These are phyloP conservation scores for Aspergillus brunneoviolaceus DNA, from an alignment of 2,329 filamentous ascomycete species.

Conservation along the genomic window DNA sequence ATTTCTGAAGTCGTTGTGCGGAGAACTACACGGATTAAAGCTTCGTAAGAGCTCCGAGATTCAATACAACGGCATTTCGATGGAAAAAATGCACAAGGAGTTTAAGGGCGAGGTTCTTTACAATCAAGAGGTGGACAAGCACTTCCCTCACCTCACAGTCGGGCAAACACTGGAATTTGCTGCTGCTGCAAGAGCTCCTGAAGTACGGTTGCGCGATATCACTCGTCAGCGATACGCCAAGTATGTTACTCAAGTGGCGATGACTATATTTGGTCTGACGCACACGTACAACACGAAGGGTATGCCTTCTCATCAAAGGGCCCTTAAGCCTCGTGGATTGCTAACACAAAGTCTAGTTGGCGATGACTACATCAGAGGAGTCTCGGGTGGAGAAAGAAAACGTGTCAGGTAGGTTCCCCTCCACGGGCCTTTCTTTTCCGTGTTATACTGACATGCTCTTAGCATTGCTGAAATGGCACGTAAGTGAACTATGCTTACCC, in stretches of 20 bases:
- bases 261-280: constrained; percentile 43
- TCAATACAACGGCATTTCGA: constrained; percentile 69
- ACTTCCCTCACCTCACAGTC: constrained; percentile 59
- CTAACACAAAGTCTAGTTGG: constrained; percentile 32
- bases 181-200: constrained; percentile 52
- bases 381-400: constrained; percentile 62
- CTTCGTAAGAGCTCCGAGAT: constrained; percentile 69
- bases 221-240: constrained; percentile 46
- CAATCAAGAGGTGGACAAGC: constrained; percentile 46
- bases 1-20: constrained; percentile 78
- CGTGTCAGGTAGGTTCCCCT: constrained; percentile 51
- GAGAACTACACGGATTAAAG: constrained; percentile 76
- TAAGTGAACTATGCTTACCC: constrained; percentile 16
- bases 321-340: background rate
- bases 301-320: constrained; percentile 6
- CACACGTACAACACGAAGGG: constrained; percentile 50
- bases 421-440: background rate
- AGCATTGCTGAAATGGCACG: constrained; percentile 40
- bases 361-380: constrained; percentile 60
- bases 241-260: constrained; percentile 41
- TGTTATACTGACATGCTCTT: constrained; percentile 17
- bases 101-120: constrained; percentile 43
- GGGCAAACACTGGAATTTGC: constrained; percentile 59
- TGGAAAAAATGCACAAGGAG: constrained; percentile 71
- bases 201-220: constrained; percentile 39